These are phyloP conservation scores for Neofusicoccum parvum DNA, from an alignment of 2,329 filamentous ascomycete genomes.

Conservation along the genomic window DNA sequence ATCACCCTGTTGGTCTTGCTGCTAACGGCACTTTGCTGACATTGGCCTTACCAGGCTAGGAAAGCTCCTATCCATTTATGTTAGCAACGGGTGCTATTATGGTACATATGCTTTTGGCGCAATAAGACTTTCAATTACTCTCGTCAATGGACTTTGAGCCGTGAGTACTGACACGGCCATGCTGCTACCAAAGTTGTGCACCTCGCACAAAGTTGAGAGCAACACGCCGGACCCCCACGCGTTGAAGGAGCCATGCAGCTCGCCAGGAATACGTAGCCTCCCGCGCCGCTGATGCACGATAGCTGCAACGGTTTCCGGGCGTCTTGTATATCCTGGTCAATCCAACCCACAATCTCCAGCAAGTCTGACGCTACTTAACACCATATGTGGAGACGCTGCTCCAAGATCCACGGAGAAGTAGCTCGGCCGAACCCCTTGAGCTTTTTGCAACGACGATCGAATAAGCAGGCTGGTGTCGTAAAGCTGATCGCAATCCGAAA, in stretches of 20 bases:
- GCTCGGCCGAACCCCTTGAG: not conserved
- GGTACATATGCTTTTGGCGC: too few species aligned
- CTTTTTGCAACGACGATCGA: not conserved
- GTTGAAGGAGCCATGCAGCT: not conserved
- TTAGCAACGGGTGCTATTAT: not conserved
- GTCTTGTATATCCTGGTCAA: not conserved
- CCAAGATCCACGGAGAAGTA: not conserved
- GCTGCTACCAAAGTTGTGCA: not conserved
- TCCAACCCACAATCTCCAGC: not conserved
- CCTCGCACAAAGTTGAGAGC: not conserved
- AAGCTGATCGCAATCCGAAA: not conserved
- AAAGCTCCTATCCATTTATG: not conserved
- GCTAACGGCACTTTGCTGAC: not conserved
- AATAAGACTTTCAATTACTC: too few species aligned
- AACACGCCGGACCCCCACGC: not conserved
- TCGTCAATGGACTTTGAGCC: too few species aligned
- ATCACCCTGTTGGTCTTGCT: not conserved
- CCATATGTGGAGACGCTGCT: not conserved
- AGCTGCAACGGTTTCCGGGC: slow-evolving; percentile 3
- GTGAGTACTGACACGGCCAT: too few species aligned
- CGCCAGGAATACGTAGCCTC: not conserved
- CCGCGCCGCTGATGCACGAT: slow-evolving; percentile 1
- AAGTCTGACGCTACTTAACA: not conserved
- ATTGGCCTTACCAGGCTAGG: not conserved
- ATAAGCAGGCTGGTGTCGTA: not conserved